Evolutionary conservation across 164 flowering plant species (phyloP), one percentile per base, ranked within the genome.

Genomic region (Hamamelis virginiana): DNA sequence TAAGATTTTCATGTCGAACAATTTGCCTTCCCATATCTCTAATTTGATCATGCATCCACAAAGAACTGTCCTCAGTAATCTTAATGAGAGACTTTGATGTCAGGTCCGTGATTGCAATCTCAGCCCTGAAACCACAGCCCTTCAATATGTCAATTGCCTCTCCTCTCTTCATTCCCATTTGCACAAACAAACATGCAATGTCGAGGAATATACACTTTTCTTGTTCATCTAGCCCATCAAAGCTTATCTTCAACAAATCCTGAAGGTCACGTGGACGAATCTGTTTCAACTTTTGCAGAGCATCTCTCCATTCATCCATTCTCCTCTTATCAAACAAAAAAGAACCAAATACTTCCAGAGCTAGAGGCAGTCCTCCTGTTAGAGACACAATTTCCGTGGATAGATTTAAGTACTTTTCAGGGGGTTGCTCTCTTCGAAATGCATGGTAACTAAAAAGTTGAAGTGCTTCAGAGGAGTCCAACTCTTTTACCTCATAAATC

Each of bases 1-100:
- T 11, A 45, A 26, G 44, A 64, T 28, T 66, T 69, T 78, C 80
- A 0, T 68, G 28, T 18, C 0, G 51, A 58, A 85, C 85, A 69
- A 83, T 81, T 67, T 78, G 75, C 59, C 80, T 78, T 53, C 85
- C 85, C 85, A 84, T 82, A 68, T 82, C 87, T 23, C 82, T 71
- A 58, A 80, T 63, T 50, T 80, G 85, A 68, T 84, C 84, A 52
- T 80, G 87, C 80, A 84, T 80, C 78, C 76, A 69, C 69, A 84
- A 47, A 16, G 11, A 22, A 67, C 61, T 44, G 14, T 65, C 67
- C 5, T 69, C 73, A 21, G 43, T 23, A 14, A 75, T 52, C 62
- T 75, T 85, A 22, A 83, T 41, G 15, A 83, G 81, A 60, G 80
- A 83, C 67, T 72, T 81, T 55, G 28, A 41, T 0, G 59, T 57